A percentile compares a stretch with the other conserved stretches of the same genome.
phyloP scores from a whole-genome alignment of 164 flowering plant genomes.

The Vitis amurensis region DNA sequence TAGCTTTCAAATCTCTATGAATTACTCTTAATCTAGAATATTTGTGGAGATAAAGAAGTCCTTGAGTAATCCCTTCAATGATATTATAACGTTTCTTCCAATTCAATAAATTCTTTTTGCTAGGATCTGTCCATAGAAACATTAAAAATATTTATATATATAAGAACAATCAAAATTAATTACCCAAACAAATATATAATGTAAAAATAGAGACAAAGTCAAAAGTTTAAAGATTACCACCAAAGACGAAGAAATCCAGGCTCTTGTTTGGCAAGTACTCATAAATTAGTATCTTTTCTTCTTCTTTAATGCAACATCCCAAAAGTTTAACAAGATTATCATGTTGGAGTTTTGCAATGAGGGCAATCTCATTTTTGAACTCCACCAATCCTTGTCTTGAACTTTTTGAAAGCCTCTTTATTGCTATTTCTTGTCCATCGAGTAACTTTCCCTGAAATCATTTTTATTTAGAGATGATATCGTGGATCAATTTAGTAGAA shows the following conservation, averaged over 20 bases:
- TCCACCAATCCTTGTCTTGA: slow-evolving; percentile 35
- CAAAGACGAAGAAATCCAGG: slow-evolving; percentile 28
- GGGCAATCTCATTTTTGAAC: slow-evolving; percentile 29
- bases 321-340: slow-evolving; percentile 31
- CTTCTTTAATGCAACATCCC: slow-evolving; percentile 27
- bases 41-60: slow-evolving; percentile 38
- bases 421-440: slow-evolving; percentile 31
- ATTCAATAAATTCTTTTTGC: slow-evolving; percentile 11
- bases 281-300: slow-evolving; percentile 27
- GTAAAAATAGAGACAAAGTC: not conserved
- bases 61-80: slow-evolving; percentile 36
- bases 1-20: slow-evolving; percentile 10
- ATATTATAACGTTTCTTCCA: slow-evolving; percentile 30
- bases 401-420: slow-evolving; percentile 27
- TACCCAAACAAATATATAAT: not conserved
- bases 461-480: not conserved
- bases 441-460: slow-evolving; percentile 24
- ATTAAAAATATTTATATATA: not conserved
- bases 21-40: slow-evolving; percentile 32
- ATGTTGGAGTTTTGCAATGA: slow-evolving; percentile 39
- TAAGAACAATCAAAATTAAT: not conserved
- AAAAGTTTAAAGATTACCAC: slow-evolving; percentile 9
- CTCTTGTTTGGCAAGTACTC: slow-evolving; percentile 34
- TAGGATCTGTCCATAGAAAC: slow-evolving; percentile 7
- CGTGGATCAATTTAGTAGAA: not conserved